These are phyloP conservation scores for Dothiorella sarmentorum DNA, from an alignment of 2,329 filamentous ascomycete species.

Conservation along the genomic window DNA sequence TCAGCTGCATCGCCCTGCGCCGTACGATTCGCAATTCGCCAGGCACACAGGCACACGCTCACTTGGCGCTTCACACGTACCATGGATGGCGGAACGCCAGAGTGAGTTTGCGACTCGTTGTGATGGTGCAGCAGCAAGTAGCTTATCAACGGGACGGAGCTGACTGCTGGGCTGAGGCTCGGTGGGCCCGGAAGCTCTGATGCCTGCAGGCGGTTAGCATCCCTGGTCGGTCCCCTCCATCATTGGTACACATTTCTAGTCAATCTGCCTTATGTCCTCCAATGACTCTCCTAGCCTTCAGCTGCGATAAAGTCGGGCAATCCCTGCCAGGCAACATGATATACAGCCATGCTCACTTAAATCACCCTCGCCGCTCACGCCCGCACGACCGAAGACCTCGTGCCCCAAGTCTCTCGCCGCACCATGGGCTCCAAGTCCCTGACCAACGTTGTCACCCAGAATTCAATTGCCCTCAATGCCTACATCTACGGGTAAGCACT, in stretches of 20 bases:
- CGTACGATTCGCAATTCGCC: background rate
- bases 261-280: background rate
- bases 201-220: background rate
- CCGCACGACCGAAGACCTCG: background rate
- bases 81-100: too few relatives aligned
- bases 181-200: background rate
- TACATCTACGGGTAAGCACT: constrained; percentile 46
- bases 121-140: background rate
- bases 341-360: background rate
- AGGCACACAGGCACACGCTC: background rate
- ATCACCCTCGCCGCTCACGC: background rate
- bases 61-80: too few relatives aligned
- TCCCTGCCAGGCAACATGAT: background rate
- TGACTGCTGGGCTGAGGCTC: constrained; percentile 7
- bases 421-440: constrained; percentile 37
- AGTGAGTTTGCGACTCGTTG: too few relatives aligned
- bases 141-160: constrained; percentile 9
- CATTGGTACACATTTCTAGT: background rate
- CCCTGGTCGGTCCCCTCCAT: background rate
- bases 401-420: background rate
- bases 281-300: background rate
- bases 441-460: constrained; percentile 41
- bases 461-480: constrained; percentile 47
- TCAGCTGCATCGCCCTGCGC: background rate
- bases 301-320: background rate